Percentiles rank a stretch among this genome's conserved stretches.
These are phyloP conservation scores for Macroventuria anomochaeta DNA, from an alignment of 2,329 filamentous ascomycete genomes.

Conservation along the genomic window DNA sequence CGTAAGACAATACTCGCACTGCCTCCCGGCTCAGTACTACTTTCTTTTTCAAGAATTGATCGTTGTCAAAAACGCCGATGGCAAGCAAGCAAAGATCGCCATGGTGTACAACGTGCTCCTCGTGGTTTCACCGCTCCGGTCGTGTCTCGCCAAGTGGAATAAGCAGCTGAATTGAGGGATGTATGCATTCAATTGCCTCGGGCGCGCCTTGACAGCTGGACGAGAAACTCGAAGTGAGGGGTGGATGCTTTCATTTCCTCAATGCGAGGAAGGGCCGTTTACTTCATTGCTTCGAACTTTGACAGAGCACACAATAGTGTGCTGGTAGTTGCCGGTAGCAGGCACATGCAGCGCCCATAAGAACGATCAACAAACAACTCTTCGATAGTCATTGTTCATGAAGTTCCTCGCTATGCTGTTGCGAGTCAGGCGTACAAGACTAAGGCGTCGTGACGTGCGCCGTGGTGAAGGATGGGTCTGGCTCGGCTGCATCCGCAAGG, in stretches of 20 bases:
- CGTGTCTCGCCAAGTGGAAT: no score
- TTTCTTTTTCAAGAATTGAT: no score
- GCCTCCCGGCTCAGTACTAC: no score
- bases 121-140: no score
- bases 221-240: no score
- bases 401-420: not conserved
- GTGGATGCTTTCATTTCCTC: not conserved
- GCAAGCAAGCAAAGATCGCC: not conserved
- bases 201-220: no score
- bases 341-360: not conserved
- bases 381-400: not conserved
- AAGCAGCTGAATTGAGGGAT: not conserved
- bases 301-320: not conserved
- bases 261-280: not conserved
- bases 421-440: not conserved
- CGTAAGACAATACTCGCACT: not conserved
- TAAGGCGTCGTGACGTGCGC: slow-evolving; percentile 4
- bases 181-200: not conserved
- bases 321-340: not conserved
- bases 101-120: no score
- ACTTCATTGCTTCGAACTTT: not conserved
- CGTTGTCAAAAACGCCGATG: no score
- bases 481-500: slow-evolving; percentile 13
- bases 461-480: not conserved
- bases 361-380: not conserved